Percentiles rank a stretch among this genome's conserved stretches.
These are phyloP conservation scores for Dentipellis sp. DNA, from an alignment of 768 basidiomycete species.

Conservation along the genomic window DNA sequence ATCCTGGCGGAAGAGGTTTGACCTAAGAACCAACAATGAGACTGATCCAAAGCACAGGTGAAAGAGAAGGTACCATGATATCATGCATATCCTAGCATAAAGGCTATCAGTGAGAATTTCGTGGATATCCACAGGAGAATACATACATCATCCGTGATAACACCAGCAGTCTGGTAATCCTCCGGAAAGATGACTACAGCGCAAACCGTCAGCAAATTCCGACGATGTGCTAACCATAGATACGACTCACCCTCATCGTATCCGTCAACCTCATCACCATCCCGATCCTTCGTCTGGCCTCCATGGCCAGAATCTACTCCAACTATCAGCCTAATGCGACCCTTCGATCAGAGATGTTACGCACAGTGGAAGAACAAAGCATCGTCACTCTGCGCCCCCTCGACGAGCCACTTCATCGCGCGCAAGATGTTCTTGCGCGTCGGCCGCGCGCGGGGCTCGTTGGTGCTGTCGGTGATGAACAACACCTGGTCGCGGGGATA, in stretches of 20 bases:
- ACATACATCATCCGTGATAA: constrained; percentile 86
- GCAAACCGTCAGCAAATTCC: not conserved
- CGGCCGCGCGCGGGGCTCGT: constrained; percentile 53
- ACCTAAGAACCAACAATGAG: constrained; percentile 15
- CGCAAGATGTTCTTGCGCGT: constrained; percentile 76
- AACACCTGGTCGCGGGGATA: constrained; percentile 66
- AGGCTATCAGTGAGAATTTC: not conserved
- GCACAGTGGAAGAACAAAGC: constrained; percentile 86
- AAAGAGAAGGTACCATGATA: constrained; percentile 48
- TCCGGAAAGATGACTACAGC: constrained; percentile 77
- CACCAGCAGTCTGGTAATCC: constrained; percentile 52
- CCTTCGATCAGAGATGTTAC: constrained; percentile 13
- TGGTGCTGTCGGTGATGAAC: constrained; percentile 70
- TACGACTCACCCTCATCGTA: constrained; percentile 56
- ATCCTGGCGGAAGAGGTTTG: constrained; percentile 70
- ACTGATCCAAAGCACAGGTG: too few species aligned
- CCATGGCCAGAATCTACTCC: constrained; percentile 83
- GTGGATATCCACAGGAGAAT: not conserved
- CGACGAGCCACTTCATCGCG: constrained; percentile 92
- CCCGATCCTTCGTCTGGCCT: constrained; percentile 75
- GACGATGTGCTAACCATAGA: too few species aligned
- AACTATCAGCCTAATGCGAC: not conserved
- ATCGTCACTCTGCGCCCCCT: constrained; percentile 69
- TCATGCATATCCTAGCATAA: constrained; percentile 53
- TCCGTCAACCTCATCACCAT: constrained; percentile 83